Conservation (phyloP, 257 asterid species). For the Scutellaria minor region DNA sequence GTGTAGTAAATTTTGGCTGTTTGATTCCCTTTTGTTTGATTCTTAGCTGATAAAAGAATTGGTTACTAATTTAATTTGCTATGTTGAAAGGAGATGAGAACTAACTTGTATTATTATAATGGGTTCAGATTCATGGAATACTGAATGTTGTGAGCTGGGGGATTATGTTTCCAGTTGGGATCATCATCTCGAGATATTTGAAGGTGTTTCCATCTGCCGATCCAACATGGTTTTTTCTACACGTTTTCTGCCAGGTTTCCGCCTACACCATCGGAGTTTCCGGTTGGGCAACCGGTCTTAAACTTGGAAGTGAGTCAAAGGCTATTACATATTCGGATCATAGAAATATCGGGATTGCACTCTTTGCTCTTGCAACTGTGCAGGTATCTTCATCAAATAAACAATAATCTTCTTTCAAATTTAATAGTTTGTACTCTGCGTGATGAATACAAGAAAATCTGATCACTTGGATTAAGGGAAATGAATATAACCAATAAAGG, state of each 20-base stretch:
- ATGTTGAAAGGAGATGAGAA: slow-evolving; percentile 1
- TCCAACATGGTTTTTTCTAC: slow-evolving; percentile 89
- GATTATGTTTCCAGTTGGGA: slow-evolving; percentile 73
- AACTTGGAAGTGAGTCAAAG: slow-evolving; percentile 74
- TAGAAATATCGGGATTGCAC: slow-evolving; percentile 81
- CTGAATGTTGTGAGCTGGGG: slow-evolving; percentile 93
- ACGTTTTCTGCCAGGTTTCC: slow-evolving; percentile 67
- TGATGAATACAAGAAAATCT: not conserved
- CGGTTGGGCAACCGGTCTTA: slow-evolving; percentile 92
- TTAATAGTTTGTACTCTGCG: not conserved
- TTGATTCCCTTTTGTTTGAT: not conserved
- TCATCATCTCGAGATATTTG: slow-evolving; percentile 69
- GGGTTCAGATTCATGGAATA: slow-evolving; percentile 80
- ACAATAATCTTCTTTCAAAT: not conserved
- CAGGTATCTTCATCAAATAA: slow-evolving; percentile 56
- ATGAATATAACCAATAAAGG: not conserved
- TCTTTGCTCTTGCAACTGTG: slow-evolving; percentile 69
- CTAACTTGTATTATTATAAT: slow-evolving; percentile 11
- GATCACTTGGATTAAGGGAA: not conserved
- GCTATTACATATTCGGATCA: slow-evolving; percentile 53
- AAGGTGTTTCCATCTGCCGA: slow-evolving; percentile 69
- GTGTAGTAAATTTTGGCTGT: not conserved
- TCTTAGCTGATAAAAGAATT: not conserved
- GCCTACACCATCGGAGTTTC: slow-evolving; percentile 85
- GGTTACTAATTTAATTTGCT: not conserved